Percentiles rank a stretch among this genome's conserved stretches.
phyloP scores from a whole-genome alignment of 192 early-diverging fungal species.

The Umbelopsis sp. region DNA sequence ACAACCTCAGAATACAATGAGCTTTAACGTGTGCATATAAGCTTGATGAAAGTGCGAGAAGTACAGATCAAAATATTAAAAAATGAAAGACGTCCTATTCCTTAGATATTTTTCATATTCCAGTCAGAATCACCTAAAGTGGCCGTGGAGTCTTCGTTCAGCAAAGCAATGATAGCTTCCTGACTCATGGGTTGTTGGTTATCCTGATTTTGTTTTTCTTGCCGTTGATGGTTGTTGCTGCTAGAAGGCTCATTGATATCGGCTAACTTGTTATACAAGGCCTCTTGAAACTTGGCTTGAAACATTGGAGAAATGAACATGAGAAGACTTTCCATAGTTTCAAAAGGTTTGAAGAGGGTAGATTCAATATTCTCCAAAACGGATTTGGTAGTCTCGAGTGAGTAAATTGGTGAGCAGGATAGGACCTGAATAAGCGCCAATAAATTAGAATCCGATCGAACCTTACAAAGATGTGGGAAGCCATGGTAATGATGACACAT shows the following conservation, averaged over 20 bases:
- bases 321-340: constrained; percentile 43
- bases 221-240: neutral
- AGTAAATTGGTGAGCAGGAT: neutral
- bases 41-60: neutral
- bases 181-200: neutral
- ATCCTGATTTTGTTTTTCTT: neutral
- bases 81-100: neutral
- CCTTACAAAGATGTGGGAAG: neutral
- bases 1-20: neutral
- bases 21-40: neutral
- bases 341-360: constrained; percentile 29
- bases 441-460: neutral
- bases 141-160: neutral
- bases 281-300: constrained; percentile 35
- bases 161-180: neutral
- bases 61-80: neutral
- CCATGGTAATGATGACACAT: neutral
- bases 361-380: constrained; percentile 1
- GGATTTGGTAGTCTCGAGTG: neutral
- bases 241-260: constrained; percentile 21
- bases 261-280: constrained; percentile 33
- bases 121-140: neutral
- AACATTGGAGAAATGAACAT: constrained; percentile 39
- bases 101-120: neutral
- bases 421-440: neutral